Evolutionary conservation across 768 basidiomycete genomes (phyloP).

Genomic region (Lentinus tigrinus): DNA sequence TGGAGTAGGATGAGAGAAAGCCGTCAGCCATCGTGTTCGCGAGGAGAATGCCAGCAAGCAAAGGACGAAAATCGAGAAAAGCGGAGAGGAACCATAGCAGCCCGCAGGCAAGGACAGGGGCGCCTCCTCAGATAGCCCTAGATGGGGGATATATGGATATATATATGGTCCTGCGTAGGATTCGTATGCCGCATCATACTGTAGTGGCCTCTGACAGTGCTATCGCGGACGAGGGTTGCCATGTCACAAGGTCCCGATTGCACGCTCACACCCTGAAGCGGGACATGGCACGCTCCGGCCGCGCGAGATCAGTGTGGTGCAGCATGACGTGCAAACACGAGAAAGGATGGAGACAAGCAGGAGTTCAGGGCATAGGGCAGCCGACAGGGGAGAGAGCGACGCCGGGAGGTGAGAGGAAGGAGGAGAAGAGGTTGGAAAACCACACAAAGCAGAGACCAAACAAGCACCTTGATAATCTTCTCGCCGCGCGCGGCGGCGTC

Average conservation of each 20-base stretch:
- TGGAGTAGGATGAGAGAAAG: slow-evolving; percentile 15
- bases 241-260: slow-evolving; percentile 6
- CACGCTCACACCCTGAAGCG: neutral
- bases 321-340: slow-evolving; percentile 8
- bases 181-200: neutral
- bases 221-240: slow-evolving; percentile 11
- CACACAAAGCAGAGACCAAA: slow-evolving; percentile 18
- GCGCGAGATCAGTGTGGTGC: slow-evolving; percentile 5
- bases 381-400: slow-evolving; percentile 42
- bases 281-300: slow-evolving; percentile 18
- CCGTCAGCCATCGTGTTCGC: slow-evolving; percentile 15
- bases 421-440: slow-evolving; percentile 5
- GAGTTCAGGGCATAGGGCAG: slow-evolving; percentile 5
- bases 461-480: slow-evolving; percentile 35
- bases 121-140: slow-evolving; percentile 1
- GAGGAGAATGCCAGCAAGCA: slow-evolving; percentile 13
- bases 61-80: slow-evolving; percentile 4
- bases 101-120: neutral
- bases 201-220: neutral
- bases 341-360: neutral
- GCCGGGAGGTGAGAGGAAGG: slow-evolving; percentile 47
- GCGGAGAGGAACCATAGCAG: neutral
- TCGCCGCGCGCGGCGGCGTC: slow-evolving; percentile 27
- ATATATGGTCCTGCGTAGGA: slow-evolving; percentile 2
- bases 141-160: neutral